Evolutionary conservation across 208 protist genomes (phyloP).

Genomic region (Leishmania aethiopica): DNA sequence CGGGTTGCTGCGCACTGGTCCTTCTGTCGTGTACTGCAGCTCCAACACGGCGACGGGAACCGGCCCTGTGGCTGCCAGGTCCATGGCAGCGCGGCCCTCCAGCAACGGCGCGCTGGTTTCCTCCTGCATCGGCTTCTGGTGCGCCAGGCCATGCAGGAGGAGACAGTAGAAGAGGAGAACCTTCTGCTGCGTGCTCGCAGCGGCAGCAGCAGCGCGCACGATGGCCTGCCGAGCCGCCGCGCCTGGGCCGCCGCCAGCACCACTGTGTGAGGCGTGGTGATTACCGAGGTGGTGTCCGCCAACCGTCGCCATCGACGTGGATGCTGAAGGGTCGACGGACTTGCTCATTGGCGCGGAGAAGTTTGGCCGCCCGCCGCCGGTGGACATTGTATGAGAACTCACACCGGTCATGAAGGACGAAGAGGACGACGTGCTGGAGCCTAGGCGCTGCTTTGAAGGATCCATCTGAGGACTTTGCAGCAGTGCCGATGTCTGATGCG

Average conservation of each 20-base stretch:
- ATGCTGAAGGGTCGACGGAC: conserved; percentile 5
- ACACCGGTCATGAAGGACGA: conserved; percentile 7
- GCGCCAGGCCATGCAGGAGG: conserved; percentile 36
- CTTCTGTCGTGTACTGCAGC: conserved; percentile 43
- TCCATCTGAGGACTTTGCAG: conserved; percentile 13
- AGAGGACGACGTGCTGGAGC: conserved; percentile 10
- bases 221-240: conserved; percentile 1
- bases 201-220: conserved; percentile 14
- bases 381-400: conserved; percentile 11
- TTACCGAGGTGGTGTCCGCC: conserved; percentile 9
- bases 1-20: conserved; percentile 23
- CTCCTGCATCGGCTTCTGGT: background rate
- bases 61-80: background rate
- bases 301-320: conserved; percentile 1
- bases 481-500: background rate
- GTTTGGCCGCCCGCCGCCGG: conserved; percentile 6
- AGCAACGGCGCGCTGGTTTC: background rate
- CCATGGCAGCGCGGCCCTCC: conserved; percentile 9
- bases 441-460: conserved; percentile 15
- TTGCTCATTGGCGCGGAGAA: conserved; percentile 15
- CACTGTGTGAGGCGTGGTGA: background rate
- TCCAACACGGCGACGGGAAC: conserved; percentile 60
- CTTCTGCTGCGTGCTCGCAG: conserved; percentile 36
- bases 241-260: background rate
- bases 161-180: conserved; percentile 58